phyloP scores from a whole-genome alignment of 2,329 filamentous ascomycete species.

The Coleophoma eucalyptorum region DNA sequence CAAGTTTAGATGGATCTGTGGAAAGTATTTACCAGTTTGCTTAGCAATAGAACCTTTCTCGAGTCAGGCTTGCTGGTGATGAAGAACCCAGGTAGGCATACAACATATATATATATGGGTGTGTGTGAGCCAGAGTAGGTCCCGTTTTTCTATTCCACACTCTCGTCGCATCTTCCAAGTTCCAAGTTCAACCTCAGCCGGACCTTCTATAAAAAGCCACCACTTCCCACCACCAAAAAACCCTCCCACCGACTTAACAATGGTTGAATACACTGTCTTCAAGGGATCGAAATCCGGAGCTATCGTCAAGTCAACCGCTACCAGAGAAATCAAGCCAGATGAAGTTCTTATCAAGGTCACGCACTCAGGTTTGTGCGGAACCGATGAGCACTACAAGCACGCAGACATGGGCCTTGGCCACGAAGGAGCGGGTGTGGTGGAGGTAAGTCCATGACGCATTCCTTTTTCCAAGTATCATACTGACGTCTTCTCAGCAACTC shows the following conservation, averaged over 20 bases:
- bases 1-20: too few species aligned
- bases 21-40: neutral
- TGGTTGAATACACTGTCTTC: conserved; percentile 52
- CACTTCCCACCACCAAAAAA: too few species aligned
- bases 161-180: neutral
- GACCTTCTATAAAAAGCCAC: too few species aligned
- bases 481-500: conserved; percentile 17
- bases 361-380: conserved; percentile 65
- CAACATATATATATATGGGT: too few species aligned
- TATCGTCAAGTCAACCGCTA: conserved; percentile 46
- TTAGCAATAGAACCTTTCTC: neutral
- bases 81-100: too few species aligned
- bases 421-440: conserved; percentile 44
- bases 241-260: neutral
- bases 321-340: conserved; percentile 40
- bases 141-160: neutral
- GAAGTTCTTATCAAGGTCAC: conserved; percentile 61
- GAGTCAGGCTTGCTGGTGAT: neutral
- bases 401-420: conserved; percentile 41
- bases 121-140: too few species aligned
- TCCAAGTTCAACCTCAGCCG: too few species aligned
- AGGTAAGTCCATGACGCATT: conserved; percentile 14
- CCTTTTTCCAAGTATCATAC: too few species aligned
- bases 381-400: conserved; percentile 38
- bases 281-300: conserved; percentile 56